Evolutionary conservation across 176 grass and related monocot species (phyloP), one percentile per base, ranked within the genome.

Genomic region (Raddia distichophylla): DNA sequence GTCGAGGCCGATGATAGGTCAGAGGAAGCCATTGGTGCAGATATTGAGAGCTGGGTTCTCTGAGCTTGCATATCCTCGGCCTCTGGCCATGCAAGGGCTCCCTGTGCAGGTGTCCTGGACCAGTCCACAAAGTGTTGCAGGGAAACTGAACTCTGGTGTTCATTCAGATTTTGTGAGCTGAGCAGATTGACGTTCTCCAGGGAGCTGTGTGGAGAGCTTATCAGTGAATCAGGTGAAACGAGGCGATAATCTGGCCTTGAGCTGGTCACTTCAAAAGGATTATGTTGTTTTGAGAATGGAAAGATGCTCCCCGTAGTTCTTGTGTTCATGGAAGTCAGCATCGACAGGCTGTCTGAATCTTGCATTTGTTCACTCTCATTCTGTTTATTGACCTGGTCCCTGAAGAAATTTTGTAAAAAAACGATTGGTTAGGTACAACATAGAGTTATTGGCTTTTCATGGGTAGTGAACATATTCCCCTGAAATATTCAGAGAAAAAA

Each of bases 1-100:
- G 91, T 94, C 43, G 93, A 93, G 2, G 92, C 90, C 17, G 97
- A 99, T 2, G 93, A 95, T 12, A 99, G 83, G 72, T 90, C 93
- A 1, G 90, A 91, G 16, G 87, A 83, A 42, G 79, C 90, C 74
- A 85, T 86, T 22, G 97, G 91, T 64, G 92, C 89, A 3, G 93
- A 96, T 47, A 93, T 74, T 3, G 93, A 93, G 69, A 96, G 83
- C 77, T 99, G 97, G 71, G 91, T 93, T 69, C 90, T 85, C 66
- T 92, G 91, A 33, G 76, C 75, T 14, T 92, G 91, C 88, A 89
- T 89, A 50, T 94, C 90, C 85, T 97, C 92, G 0, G 92, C 17
- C 2, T 93, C 93, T 0, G 79, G 83, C 97, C 97, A 99, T 56
- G 93, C 82, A 20, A 93, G 64, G 45, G 81, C 78, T 66, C 82